phyloP scores from a whole-genome alignment of 2,329 filamentous ascomycete genomes.

The Aaosphaeria pasadenensis region DNA sequence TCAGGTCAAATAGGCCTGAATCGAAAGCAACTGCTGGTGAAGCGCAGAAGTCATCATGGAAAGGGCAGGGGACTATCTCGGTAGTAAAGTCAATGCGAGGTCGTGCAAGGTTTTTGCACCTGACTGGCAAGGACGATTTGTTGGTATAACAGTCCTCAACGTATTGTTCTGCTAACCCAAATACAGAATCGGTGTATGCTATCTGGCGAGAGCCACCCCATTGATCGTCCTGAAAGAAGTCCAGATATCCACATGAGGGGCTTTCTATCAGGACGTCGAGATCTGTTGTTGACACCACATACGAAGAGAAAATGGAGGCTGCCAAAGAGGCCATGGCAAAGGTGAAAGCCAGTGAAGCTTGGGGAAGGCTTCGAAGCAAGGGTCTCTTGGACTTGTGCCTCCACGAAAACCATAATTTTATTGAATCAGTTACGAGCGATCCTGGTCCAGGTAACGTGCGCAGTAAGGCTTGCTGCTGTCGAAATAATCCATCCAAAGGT shows the following conservation, averaged over 20 bases:
- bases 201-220: too few species aligned
- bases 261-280: neutral
- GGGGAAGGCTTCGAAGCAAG: conserved; percentile 4
- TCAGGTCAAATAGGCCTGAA: neutral
- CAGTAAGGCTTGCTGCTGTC: conserved; percentile 11
- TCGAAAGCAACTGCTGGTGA: neutral
- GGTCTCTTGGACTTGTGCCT: conserved; percentile 5
- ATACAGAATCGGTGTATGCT: too few species aligned
- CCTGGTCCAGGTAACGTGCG: conserved; percentile 9
- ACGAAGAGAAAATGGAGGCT: neutral
- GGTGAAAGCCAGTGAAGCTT: neutral
- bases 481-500: conserved; percentile 8
- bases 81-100: too few species aligned
- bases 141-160: too few species aligned
- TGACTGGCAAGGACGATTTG: too few species aligned
- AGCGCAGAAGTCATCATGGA: neutral
- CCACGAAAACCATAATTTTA: conserved; percentile 11
- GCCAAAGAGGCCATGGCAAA: neutral
- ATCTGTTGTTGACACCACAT: neutral
- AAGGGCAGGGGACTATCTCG: neutral
- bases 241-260: neutral
- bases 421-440: conserved; percentile 6
- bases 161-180: too few species aligned
- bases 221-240: neutral
- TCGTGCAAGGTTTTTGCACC: too few species aligned